Evolutionary conservation across 1,284 basidiomycete species (phyloP).

Genomic region (Acaromyces ingoldii): DNA sequence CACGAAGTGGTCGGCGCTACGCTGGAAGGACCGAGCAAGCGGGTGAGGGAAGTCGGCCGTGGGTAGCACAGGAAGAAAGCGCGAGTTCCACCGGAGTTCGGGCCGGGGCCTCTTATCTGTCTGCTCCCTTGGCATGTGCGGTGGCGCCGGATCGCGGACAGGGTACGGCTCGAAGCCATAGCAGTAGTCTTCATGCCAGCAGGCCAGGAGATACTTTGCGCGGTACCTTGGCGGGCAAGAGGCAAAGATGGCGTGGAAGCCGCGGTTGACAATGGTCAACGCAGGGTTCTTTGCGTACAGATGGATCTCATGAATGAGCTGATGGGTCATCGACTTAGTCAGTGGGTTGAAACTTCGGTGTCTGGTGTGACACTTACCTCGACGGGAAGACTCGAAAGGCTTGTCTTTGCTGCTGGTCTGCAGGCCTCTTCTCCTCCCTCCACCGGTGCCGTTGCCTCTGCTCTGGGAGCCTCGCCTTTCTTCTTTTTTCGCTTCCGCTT

Average conservation of each 20-base stretch:
- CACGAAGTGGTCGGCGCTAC: slow-evolving; percentile 8
- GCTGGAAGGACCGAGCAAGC: slow-evolving; percentile 1
- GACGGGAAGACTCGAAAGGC: no score
- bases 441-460: no score
- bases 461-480: no score
- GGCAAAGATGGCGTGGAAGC: not conserved
- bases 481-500: no score
- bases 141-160: not conserved
- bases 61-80: not conserved
- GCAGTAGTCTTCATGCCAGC: slow-evolving; percentile 6
- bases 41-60: not conserved
- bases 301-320: not conserved
- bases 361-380: no score
- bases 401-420: no score
- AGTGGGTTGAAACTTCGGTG: no score
- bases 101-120: no score
- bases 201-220: not conserved
- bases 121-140: not conserved
- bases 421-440: no score
- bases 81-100: not conserved
- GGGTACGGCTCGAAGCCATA: not conserved
- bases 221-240: not conserved
- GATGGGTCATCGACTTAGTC: no score
- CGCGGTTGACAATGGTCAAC: not conserved
- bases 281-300: slow-evolving; percentile 7